These are phyloP conservation scores for Colletotrichum cereale DNA, from an alignment of 2,329 filamentous ascomycete genomes.

Conservation along the genomic window DNA sequence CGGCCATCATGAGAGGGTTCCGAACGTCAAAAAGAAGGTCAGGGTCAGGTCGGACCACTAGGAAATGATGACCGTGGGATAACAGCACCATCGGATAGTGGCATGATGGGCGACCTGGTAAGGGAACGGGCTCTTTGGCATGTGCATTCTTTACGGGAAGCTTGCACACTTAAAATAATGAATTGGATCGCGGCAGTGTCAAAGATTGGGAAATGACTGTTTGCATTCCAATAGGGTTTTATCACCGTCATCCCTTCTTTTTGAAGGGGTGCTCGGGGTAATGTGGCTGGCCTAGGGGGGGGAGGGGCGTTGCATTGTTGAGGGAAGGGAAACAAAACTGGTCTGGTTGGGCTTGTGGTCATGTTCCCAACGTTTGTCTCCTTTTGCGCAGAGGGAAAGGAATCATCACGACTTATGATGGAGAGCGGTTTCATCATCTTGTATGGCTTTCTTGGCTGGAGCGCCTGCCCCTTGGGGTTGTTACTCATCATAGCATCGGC, in stretches of 20 bases:
- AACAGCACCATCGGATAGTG: constrained; percentile 27
- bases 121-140: too few relatives aligned
- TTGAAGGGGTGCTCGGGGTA: not conserved
- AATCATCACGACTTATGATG: constrained; percentile 37
- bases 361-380: constrained; percentile 1
- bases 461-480: constrained; percentile 25
- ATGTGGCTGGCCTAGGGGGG: not conserved
- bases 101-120: not conserved
- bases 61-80: constrained; percentile 6
- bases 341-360: not conserved
- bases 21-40: constrained; percentile 36
- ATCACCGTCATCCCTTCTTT: not conserved
- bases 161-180: not conserved
- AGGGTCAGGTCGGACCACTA: constrained; percentile 28
- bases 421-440: constrained; percentile 10
- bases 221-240: not conserved
- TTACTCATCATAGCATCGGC: constrained; percentile 40
- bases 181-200: not conserved
- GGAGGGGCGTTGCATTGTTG: constrained; percentile 24
- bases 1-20: constrained; percentile 25
- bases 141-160: too few relatives aligned
- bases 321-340: constrained; percentile 16
- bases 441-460: constrained; percentile 32
- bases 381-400: constrained; percentile 13
- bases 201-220: not conserved